These are phyloP conservation scores for Monosporascus ibericus DNA, from an alignment of 2,329 filamentous ascomycete species.

Conservation along the genomic window DNA sequence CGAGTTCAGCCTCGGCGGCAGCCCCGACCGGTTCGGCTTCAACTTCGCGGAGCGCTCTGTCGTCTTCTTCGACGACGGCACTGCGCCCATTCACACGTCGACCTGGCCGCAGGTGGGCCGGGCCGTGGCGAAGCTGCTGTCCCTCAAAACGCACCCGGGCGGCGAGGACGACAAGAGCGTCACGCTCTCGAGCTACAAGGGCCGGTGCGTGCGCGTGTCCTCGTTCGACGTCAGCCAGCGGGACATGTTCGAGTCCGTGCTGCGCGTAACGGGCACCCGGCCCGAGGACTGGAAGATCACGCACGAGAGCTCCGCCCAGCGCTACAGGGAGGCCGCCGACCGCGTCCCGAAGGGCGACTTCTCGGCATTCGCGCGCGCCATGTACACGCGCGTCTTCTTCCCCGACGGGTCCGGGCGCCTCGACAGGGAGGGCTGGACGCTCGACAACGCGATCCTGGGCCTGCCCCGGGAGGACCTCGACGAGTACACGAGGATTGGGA, in stretches of 20 bases:
- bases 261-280: conserved; percentile 48
- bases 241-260: conserved; percentile 55
- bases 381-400: conserved; percentile 52
- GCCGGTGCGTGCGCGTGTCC: conserved; percentile 41
- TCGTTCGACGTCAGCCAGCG: conserved; percentile 53
- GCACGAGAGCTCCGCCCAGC: conserved; percentile 35
- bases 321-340: conserved; percentile 39
- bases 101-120: conserved; percentile 53
- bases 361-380: conserved; percentile 37
- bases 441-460: conserved; percentile 44
- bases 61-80: conserved; percentile 48
- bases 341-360: conserved; percentile 35
- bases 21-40: conserved; percentile 36
- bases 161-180: conserved; percentile 24
- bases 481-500: conserved; percentile 35
- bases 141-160: conserved; percentile 31
- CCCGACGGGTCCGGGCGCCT: conserved; percentile 31
- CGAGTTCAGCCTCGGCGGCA: conserved; percentile 40
- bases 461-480: conserved; percentile 54
- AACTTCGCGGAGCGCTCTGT: conserved; percentile 33
- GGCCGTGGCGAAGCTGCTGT: conserved; percentile 45
- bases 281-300: conserved; percentile 54
- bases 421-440: conserved; percentile 20
- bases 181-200: conserved; percentile 36
- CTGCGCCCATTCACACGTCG: conserved; percentile 44